Conservation (phyloP, 139 green algal species). For the Chlamydomonas asymmetrica region DNA sequence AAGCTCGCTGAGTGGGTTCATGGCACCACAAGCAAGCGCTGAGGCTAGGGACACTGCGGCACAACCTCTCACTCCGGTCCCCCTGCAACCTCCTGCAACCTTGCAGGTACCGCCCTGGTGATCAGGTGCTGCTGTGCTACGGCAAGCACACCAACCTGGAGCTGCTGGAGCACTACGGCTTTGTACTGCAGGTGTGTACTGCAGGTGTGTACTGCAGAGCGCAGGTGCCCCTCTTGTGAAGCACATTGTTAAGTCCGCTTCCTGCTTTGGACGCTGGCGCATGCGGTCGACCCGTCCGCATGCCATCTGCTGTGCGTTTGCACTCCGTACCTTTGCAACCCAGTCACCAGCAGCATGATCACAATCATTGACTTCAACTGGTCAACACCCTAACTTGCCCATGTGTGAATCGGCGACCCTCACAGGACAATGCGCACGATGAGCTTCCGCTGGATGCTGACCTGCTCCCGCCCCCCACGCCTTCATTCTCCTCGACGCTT, state of each 20-base stretch:
- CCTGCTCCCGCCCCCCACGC: conserved; percentile 11
- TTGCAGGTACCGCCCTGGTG: conserved; percentile 19
- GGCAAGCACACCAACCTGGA: conserved; percentile 86
- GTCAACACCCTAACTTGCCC: no score
- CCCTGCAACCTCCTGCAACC: conserved; percentile 14
- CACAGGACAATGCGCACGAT: conserved; percentile 72
- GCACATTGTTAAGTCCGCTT: no score
- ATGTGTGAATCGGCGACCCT: no score
- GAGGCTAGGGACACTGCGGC: no score
- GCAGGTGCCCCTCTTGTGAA: no score
- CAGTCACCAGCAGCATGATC: no score
- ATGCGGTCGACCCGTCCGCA: no score
- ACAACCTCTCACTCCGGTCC: no score
- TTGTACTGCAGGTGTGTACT: conserved; percentile 53
- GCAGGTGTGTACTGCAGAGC: not conserved
- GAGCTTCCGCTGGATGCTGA: conserved; percentile 36
- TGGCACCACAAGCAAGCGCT: not conserved
- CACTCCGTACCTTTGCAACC: no score
- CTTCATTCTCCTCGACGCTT: not conserved
- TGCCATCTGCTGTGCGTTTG: no score
- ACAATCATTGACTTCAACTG: not conserved
- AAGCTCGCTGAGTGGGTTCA: no score
- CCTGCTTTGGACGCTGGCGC: no score
- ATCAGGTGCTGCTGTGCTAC: conserved; percentile 89
- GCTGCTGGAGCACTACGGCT: conserved; percentile 88